These are phyloP conservation scores for Fusarium hainanense DNA, from an alignment of 2,329 filamentous ascomycete genomes.

Conservation along the genomic window DNA sequence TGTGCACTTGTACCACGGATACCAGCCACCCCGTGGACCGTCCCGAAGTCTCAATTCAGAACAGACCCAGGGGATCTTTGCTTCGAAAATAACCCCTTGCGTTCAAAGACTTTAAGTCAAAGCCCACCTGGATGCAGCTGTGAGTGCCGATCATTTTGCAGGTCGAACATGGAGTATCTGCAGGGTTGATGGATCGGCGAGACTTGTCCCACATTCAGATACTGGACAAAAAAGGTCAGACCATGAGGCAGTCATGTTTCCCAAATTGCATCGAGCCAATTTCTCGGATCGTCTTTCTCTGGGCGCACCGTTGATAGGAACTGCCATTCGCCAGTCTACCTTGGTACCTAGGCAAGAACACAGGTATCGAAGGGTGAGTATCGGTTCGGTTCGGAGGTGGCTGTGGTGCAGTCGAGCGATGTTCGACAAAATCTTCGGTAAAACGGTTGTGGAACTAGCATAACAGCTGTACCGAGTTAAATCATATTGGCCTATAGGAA, in stretches of 20 bases:
- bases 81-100: not conserved
- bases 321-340: not conserved
- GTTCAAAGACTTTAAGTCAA: not conserved
- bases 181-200: not conserved
- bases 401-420: not conserved
- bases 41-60: not conserved
- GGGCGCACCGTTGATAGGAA: not conserved
- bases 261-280: not conserved
- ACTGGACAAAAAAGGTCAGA: not conserved
- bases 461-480: not conserved
- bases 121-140: not conserved
- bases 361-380: not conserved
- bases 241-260: not conserved
- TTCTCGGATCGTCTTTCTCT: not conserved
- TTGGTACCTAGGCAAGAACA: not conserved
- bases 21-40: not conserved
- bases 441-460: not conserved
- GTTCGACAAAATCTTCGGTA: not conserved
- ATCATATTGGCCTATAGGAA: not conserved
- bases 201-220: not conserved
- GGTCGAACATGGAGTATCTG: not conserved
- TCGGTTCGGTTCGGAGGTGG: not conserved
- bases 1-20: not conserved
- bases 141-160: not conserved
- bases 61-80: not conserved